Base-by-base conservation (phyloP, 768 basidiomycete species). In the Lanmaoa pseudosensibilis region DNA sequence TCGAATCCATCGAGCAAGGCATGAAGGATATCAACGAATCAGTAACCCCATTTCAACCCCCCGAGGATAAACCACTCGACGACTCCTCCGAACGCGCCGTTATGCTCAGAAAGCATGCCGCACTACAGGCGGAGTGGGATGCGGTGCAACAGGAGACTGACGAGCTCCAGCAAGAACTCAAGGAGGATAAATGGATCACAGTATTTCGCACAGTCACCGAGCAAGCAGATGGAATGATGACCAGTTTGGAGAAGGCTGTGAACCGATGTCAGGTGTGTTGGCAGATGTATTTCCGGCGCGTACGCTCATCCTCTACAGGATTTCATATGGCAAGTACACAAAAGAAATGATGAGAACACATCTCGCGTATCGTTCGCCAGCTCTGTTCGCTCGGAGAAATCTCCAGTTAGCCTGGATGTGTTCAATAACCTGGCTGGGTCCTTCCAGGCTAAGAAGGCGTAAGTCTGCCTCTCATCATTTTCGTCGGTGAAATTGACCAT, bases 151-250 rank as follows among this genome's bases (percentile, higher is more conserved):
- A 83, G 52, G 90, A 93, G 64, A 89, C 87, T 52, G 86, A 90
- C 43, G 84, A 87, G 27, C 74, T 98, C 55, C 80, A 88, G 59
- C 93, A 95, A 65, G 97, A 99, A 73, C 78, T 98, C 60, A 94
- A 92, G 74, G 96, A 98, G 73, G 96, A 98, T 74, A 95, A 95
- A 65, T 97, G 93, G 92, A 80, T 98, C 64, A 90, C 89, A 12
- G 92, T 98, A 21, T 98, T 98, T 74, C 83, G 94, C 61, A 95
- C 92, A 6, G 91, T 94, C 55, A 87, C 92, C 41, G 89, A 94
- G 66, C 95, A 98, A 71, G 95, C 96, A 41, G 92, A 94, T 69
- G 93, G 92, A 25, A 97, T 98, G 96, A 96, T 98, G 93, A 84
- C 84, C 30, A 92, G 91, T 66, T 75, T 99, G 62, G 92, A 98